Evolutionary conservation across 495 filamentous ascomycete genomes (phyloP).

Genomic region (Neurospora pannonica): DNA sequence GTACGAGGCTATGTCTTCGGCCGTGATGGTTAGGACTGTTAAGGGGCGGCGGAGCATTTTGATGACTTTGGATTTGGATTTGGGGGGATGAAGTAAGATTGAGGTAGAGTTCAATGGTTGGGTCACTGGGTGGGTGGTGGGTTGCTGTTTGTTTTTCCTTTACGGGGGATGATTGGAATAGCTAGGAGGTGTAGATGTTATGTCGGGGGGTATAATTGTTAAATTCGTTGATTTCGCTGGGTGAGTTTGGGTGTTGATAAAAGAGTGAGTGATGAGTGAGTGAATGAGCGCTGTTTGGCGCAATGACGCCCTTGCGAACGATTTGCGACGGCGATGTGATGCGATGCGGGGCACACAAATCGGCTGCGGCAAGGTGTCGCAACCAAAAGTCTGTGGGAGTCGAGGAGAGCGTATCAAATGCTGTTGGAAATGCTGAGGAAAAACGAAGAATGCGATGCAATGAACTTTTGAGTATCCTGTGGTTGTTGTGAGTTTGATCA

Average conservation of each 20-base stretch:
- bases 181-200: background rate
- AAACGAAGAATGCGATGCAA: background rate
- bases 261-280: background rate
- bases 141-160: background rate
- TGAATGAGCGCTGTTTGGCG: background rate
- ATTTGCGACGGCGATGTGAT: background rate
- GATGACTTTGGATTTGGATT: slow-evolving; percentile 2
- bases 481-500: background rate
- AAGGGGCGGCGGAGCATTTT: slow-evolving; percentile 74
- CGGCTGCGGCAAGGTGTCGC: background rate
- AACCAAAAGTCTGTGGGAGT: background rate
- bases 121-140: background rate
- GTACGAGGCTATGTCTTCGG: slow-evolving; percentile 68
- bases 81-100: background rate
- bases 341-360: background rate
- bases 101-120: background rate
- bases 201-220: background rate
- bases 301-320: background rate
- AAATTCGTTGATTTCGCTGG: background rate
- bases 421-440: background rate
- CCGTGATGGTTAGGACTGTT: slow-evolving; percentile 66
- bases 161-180: background rate
- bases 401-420: background rate
- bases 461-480: background rate
- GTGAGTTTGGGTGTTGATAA: background rate